Percentiles rank a stretch among this genome's conserved stretches.
Evolutionary conservation across 768 basidiomycete genomes (phyloP).

Genomic region (Cystobasidiopsis lactophilus): DNA sequence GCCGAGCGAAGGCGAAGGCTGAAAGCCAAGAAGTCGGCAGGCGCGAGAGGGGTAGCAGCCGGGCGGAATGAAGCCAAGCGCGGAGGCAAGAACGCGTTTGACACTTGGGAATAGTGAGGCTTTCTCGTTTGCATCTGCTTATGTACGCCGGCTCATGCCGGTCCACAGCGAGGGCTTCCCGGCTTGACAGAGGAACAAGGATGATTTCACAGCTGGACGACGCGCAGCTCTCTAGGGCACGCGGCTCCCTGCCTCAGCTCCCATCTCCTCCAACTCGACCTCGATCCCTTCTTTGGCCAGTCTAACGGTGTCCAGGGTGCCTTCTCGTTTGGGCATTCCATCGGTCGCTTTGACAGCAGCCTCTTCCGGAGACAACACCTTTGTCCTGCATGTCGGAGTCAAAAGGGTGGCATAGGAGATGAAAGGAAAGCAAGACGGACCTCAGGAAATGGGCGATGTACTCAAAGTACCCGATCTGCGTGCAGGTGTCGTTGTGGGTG

Average conservation of each 20-base stretch:
- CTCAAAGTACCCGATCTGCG: neutral
- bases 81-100: conserved; percentile 1
- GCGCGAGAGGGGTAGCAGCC: neutral
- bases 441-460: neutral
- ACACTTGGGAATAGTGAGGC: neutral
- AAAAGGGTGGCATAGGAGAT: neutral
- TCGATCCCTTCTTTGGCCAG: neutral
- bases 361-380: neutral
- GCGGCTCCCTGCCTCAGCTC: neutral
- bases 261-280: neutral
- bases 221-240: neutral
- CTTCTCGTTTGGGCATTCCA: neutral
- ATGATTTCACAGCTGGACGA: neutral
- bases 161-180: neutral
- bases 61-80: neutral
- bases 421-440: neutral
- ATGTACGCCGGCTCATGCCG: too few species aligned
- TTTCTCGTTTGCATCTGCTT: neutral
- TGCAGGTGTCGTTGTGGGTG: conserved; percentile 23
- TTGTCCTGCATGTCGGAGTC: neutral
- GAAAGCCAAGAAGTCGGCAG: neutral
- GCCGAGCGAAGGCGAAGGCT: neutral
- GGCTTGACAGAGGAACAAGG: neutral
- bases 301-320: neutral
- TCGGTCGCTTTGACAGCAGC: neutral